Conservation (phyloP, 202 grass and related monocot species). For the Schoenoplectus tabernaemontani region DNA sequence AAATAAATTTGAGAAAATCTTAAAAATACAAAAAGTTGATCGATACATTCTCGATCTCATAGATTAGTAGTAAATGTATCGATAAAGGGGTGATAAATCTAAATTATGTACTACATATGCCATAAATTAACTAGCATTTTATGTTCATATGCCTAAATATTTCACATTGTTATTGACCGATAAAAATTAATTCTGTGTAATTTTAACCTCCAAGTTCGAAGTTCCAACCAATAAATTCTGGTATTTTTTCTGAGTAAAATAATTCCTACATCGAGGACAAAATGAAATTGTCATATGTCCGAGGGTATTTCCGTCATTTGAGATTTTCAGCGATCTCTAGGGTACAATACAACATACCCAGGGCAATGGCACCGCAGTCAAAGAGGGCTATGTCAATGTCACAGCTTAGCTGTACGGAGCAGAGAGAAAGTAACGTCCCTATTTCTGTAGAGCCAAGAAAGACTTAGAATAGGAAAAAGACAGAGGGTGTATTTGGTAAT, state of each 20-base stretch:
- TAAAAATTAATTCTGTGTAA: neutral
- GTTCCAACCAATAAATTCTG: neutral
- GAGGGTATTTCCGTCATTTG: constrained; percentile 13
- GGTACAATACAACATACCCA: neutral
- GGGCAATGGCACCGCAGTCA: constrained; percentile 12
- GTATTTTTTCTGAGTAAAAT: neutral
- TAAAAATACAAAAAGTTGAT: too few species aligned
- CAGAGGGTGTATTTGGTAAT: constrained; percentile 20
- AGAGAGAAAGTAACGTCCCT: constrained; percentile 17
- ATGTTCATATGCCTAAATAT: too few species aligned
- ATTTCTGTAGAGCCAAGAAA: neutral
- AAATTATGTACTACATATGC: too few species aligned
- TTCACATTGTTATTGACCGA: neutral
- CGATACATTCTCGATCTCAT: too few species aligned
- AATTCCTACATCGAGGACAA: neutral
- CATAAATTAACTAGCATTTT: too few species aligned
- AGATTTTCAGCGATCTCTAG: neutral
- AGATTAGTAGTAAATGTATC: too few species aligned
- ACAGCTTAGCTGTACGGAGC: neutral
- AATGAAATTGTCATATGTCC: neutral
- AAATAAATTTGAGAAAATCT: too few species aligned
- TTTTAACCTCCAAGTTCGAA: neutral
- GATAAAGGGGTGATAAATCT: too few species aligned
- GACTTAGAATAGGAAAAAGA: neutral
- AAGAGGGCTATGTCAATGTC: neutral